Evolutionary conservation across 352 stramenopile genomes (phyloP).

Genomic region (Globisporangium carolinianum): DNA sequence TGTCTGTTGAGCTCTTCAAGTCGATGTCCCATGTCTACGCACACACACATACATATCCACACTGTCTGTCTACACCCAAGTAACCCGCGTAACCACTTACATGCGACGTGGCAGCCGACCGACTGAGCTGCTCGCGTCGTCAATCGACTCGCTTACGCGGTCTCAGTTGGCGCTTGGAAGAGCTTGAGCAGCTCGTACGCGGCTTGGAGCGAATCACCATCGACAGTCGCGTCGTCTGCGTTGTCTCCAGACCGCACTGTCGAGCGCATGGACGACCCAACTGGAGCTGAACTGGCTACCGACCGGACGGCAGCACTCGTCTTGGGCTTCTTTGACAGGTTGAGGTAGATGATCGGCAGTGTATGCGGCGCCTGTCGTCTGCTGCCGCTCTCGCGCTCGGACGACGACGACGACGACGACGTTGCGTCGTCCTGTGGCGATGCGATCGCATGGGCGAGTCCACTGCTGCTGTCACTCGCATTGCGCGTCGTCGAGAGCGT

Average conservation of each 20-base stretch:
- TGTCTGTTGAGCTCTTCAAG: too few relatives aligned
- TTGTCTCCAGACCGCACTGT: background rate
- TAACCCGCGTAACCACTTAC: too few relatives aligned
- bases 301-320: background rate
- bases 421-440: slow-evolving; percentile 3
- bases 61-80: too few relatives aligned
- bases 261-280: too few relatives aligned
- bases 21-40: too few relatives aligned
- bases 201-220: slow-evolving; percentile 63
- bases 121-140: too few relatives aligned
- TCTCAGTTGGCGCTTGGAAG: slow-evolving; percentile 6
- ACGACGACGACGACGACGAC: slow-evolving; percentile 3
- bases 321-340: slow-evolving; percentile 64
- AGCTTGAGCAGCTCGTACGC: slow-evolving; percentile 66
- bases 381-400: background rate
- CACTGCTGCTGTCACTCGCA: background rate
- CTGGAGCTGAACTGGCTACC: too few relatives aligned
- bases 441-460: background rate
- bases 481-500: slow-evolving; percentile 55
- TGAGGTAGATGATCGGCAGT: slow-evolving; percentile 79
- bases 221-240: slow-evolving; percentile 21
- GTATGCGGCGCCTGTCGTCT: slow-evolving; percentile 18
- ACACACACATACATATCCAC: too few relatives aligned
- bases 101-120: too few relatives aligned
- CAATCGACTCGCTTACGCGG: too few relatives aligned